Evolutionary conservation across 2,329 filamentous ascomycete genomes (phyloP), one percentile per base, ranked within the genome.

Genomic region (Blumeria graminis): DNA sequence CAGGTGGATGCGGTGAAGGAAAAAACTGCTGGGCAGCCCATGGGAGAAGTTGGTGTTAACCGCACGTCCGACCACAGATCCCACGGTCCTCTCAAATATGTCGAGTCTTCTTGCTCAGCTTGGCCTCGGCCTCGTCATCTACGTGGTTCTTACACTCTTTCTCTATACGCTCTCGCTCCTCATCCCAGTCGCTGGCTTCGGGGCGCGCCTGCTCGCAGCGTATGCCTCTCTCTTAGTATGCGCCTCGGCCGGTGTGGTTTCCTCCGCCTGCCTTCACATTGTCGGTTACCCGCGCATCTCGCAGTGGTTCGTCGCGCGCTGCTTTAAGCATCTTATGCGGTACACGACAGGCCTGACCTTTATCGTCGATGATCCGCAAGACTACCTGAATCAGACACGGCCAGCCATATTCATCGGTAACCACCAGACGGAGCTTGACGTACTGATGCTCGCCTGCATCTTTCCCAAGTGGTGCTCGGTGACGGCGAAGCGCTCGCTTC

Each of bases 391-490:
- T 11, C 81, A 74, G 9, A 74, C 73, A 33, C 78, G 90, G 55
- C 92, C 92, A 0, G 89, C 86, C 57, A 84, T 98, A 57, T 89
- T 98, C 65, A 75, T 98, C 62, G 85, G 84, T 43, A 96, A 96
- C 70, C 92, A 98, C 71, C 92, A 98, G 75, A 87, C 85, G 22
- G 92, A 96, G 71, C 78, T 98, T 62, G 92, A 98, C 67, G 85
- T 98, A 43, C 76, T 94, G 58, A 84, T 95, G 79, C 77, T 98
- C 33, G 92, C 88, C 60, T 74, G 76, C 69, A 79, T 94, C 65
- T 96, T 95, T 71, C 92, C 92, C 52, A 81, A 80, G 64, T 88
- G 93, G 74, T 94, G 85, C 74, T 88, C 82, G 65, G 84, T 98
- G 58, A 95, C 90, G 28, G 89, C 90, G 51, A 98, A 98, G 76